A percentile compares a stretch with the other conserved stretches of the same genome.
Evolutionary conservation across 805 yeast species (phyloP).

Genomic region (Metschnikowia hibisci): DNA sequence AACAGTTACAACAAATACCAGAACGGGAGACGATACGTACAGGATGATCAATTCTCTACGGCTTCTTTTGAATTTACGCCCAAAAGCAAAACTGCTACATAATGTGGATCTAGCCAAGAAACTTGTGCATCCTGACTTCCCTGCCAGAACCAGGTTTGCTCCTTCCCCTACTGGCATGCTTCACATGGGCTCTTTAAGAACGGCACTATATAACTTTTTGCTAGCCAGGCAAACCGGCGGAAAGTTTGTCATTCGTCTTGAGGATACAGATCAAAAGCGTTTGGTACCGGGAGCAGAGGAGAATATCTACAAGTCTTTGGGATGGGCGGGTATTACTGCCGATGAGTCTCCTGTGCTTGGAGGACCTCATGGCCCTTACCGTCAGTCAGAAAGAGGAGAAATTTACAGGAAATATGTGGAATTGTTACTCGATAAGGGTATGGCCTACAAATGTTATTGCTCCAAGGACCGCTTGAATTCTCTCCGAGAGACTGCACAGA

Average conservation of each 20-base stretch:
- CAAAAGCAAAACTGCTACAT: slow-evolving; percentile 1
- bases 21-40: no score
- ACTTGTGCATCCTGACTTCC: slow-evolving; percentile 40
- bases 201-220: slow-evolving; percentile 86
- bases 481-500: slow-evolving; percentile 68
- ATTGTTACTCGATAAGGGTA: slow-evolving; percentile 54
- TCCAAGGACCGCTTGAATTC: slow-evolving; percentile 68
- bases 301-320: slow-evolving; percentile 67
- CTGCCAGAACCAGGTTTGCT: slow-evolving; percentile 89
- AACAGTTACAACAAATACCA: no score
- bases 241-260: slow-evolving; percentile 73
- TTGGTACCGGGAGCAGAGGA: slow-evolving; percentile 79
- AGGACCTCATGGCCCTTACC: slow-evolving; percentile 66
- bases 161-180: slow-evolving; percentile 96
- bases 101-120: background rate
- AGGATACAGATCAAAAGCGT: slow-evolving; percentile 88
- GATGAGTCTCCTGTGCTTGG: slow-evolving; percentile 80
- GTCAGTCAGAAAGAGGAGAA: slow-evolving; percentile 74
- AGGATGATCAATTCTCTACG: slow-evolving; percentile 10
- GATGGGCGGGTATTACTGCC: slow-evolving; percentile 69
- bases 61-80: slow-evolving; percentile 12
- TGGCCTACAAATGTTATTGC: slow-evolving; percentile 87
- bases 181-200: slow-evolving; percentile 91
- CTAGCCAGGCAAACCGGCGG: slow-evolving; percentile 80
- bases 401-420: slow-evolving; percentile 64